Evolutionary conservation across 176 grass and related monocot genomes (phyloP), one percentile per base, ranked within the genome.

Genomic region (Elaeis guineensis): DNA sequence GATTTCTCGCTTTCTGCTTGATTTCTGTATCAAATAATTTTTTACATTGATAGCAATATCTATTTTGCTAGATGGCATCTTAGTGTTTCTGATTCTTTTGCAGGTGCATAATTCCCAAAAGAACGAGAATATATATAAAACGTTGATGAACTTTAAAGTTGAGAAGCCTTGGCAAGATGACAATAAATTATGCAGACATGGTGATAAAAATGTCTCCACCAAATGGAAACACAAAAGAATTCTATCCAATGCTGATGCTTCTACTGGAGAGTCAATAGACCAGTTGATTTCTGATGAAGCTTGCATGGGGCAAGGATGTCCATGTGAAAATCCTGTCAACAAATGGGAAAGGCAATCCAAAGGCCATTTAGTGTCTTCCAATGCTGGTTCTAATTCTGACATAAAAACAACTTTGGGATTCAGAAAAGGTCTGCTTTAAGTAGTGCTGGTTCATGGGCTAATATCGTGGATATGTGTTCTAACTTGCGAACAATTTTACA

Each of bases 391-490:
- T 44, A 51, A 54, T 30, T 4, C 29, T 28, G 55, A 19, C 28
- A 55, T 49, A 51, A 26, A 58, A 14, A 16, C n/a, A 64, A 25
- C 35, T 17, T 55, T 54, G 26, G 52, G 50, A 54, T 62, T 72
- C 53, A 64, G 64, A 39, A 66, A 49, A 58, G 80, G 21, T 75
- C 67, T 75, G 60, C 75, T 74, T 59, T 11, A 62, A 75, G 69
- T 22, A 78, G 77, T 72, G 66, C 86, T 77, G 72, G 83, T 64
- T 54, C 71, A 59, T 90, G 80, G 86, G 51, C 79, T 21, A 78
- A 80, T 71, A 84, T 97, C 70, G 74, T 90, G 32, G 83, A 85
- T 71, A 91, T 97, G 92, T 62, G 58, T 55, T 73, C 78, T 69
- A 82, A 62, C 48, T 88, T 97, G 52, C 78, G 67, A 16, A 79